A percentile compares a stretch with the other conserved stretches of the same genome.
These are phyloP conservation scores for Prunus yedoensis DNA, from an alignment of 331 rosid genomes.

Conservation along the genomic window DNA sequence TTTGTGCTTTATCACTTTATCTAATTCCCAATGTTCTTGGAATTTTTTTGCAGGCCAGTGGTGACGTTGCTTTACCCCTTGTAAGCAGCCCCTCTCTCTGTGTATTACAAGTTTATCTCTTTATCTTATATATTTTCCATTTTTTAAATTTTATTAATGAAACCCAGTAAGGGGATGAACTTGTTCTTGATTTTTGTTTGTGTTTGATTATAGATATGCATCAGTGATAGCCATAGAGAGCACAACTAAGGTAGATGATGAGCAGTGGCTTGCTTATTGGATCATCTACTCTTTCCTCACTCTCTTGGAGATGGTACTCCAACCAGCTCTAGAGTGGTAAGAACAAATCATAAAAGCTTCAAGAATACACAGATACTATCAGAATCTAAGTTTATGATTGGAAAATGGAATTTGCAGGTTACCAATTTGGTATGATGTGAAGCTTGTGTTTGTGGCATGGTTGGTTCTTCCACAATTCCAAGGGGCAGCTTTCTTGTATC, in stretches of 20 bases:
- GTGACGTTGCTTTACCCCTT: slow-evolving; percentile 73
- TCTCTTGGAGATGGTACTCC: slow-evolving; percentile 72
- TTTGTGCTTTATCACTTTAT: no score
- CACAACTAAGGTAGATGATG: slow-evolving; percentile 62
- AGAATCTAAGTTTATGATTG: neutral
- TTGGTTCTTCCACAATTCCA: slow-evolving; percentile 78
- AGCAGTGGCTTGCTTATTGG: slow-evolving; percentile 98
- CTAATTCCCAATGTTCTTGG: neutral
- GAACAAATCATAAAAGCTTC: neutral
- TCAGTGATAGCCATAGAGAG: slow-evolving; percentile 83
- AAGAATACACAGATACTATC: no score
- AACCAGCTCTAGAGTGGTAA: slow-evolving; percentile 63
- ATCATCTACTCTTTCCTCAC: slow-evolving; percentile 80
- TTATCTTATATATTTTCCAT: no score
- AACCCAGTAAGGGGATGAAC: neutral
- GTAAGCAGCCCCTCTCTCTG: slow-evolving; percentile 23
- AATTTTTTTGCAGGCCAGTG: slow-evolving; percentile 54
- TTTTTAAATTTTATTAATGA: no score
- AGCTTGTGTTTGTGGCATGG: slow-evolving; percentile 76
- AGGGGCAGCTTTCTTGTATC: slow-evolving; percentile 87
- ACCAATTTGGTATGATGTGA: slow-evolving; percentile 74
- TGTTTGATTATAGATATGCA: slow-evolving; percentile 55
- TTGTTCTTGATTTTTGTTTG: neutral
- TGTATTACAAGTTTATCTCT: no score
- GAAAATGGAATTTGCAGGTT: slow-evolving; percentile 44